Base-by-base conservation (phyloP, 208 protist genomes). In the Porcisia hertigi region DNA sequence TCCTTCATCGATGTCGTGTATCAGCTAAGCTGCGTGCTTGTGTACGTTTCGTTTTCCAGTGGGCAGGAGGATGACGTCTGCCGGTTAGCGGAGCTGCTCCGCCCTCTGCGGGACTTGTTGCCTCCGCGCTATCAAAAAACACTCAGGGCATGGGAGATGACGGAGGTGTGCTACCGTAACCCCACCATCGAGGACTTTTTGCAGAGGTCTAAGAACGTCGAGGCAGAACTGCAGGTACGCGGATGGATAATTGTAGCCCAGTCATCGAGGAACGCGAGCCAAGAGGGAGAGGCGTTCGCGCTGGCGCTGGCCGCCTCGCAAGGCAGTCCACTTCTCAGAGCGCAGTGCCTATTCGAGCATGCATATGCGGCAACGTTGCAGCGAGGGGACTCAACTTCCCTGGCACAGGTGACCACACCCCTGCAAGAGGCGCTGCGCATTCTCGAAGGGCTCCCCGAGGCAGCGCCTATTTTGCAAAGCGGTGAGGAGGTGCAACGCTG, bases 201-300 rank as follows among this genome's bases (percentile, higher is more conserved):
- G 1, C 76, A 85, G 18, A 64, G 81, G 16, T 77, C 84, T 0
- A 88, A 86, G 58, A 85, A 81, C 25, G 80, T 83, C 62, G 90
- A 93, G 72, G 77, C 81, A 12, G 87, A 95, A 57, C 77, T 88
- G 55, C 86, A 93, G 72, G 77, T 89, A 6, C 75, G 85, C n/a
- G 92, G 87, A 47, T 94, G 88, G 85, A 83, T 93, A 57, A 79
- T 88, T 8, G 74, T 91, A 69, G 90, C 89, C 9, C 83, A 82
- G 69, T 72, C 81, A 52, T 71, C 85, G 16, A n/a, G 2, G 3
- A 71, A 81, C 52, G 60, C n/a, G n/a, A 39, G 73, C 39, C 80
- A 88, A 43, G 73, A 77, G 41, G 66, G 74, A 53, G 82, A 82
- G 39, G 81, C 88, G 34, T 95, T 89, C 77, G 82, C 81, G 25